A percentile compares a stretch with the other conserved stretches of the same genome.
Evolutionary conservation across 768 basidiomycete genomes (phyloP).

Genomic region (Suillus plorans): DNA sequence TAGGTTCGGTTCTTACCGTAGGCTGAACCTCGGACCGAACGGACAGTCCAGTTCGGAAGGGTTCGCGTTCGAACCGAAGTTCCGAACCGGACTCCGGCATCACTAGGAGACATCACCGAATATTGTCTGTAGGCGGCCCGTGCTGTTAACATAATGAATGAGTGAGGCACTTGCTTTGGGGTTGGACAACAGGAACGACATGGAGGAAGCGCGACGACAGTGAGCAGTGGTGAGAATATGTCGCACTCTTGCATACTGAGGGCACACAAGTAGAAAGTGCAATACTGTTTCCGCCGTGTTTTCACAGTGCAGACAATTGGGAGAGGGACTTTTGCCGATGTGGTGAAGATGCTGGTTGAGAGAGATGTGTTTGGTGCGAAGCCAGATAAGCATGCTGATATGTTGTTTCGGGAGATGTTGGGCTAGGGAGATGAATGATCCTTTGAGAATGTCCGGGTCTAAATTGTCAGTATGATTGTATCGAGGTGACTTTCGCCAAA

Average conservation of each 20-base stretch:
- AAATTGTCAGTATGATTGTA: not conserved
- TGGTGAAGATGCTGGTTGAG: slow-evolving; percentile 30
- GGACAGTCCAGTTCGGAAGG: no score
- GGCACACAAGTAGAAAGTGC: slow-evolving; percentile 32
- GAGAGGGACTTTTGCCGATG: slow-evolving; percentile 21
- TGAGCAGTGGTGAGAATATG: not conserved
- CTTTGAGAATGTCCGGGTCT: not conserved
- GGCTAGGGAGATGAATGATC: slow-evolving; percentile 1
- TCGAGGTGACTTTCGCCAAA: not conserved
- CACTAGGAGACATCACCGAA: not conserved
- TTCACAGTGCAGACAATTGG: slow-evolving; percentile 27
- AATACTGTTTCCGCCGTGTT: slow-evolving; percentile 22
- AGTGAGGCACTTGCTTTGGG: not conserved
- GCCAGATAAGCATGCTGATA: slow-evolving; percentile 28
- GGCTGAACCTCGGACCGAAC: no score
- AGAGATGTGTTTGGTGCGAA: slow-evolving; percentile 30
- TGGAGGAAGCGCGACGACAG: rapidly evolving
- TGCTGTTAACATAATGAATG: not conserved
- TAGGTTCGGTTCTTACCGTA: no score
- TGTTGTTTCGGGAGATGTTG: slow-evolving; percentile 12
- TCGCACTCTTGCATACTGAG: slow-evolving; percentile 6
- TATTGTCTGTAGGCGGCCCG: not conserved
- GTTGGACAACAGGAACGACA: not conserved
- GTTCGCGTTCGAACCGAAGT: no score
- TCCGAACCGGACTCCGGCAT: no score